Percentiles rank a stretch among this genome's conserved stretches.
Conservation (phyloP, 495 filamentous ascomycete genomes). For the Talaromyces liani region DNA sequence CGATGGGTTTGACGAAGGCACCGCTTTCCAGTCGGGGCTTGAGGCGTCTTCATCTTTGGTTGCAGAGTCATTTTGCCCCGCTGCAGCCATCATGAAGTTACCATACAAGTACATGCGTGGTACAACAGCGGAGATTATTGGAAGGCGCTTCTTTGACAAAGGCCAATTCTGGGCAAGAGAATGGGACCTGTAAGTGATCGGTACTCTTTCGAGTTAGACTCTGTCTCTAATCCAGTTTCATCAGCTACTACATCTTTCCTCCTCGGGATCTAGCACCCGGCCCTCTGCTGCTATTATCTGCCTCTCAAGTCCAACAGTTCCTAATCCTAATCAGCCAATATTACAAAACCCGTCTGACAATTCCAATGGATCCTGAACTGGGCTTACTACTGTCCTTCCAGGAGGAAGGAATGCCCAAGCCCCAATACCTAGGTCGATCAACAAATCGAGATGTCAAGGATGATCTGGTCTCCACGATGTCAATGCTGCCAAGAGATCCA, state of each 20-base stretch:
- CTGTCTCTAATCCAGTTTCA: background rate
- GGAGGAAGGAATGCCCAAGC: conserved; percentile 46
- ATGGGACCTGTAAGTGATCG: conserved; percentile 70
- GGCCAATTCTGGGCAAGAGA: conserved; percentile 48
- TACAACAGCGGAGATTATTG: conserved; percentile 35
- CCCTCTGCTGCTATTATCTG: conserved; percentile 57
- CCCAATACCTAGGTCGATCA: conserved; percentile 56
- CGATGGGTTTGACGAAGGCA: background rate
- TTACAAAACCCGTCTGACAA: conserved; percentile 35
- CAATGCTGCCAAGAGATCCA: conserved; percentile 6
- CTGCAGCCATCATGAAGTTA: conserved; percentile 50
- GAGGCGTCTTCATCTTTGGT: conserved; percentile 7
- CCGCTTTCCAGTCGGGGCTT: background rate
- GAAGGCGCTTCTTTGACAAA: conserved; percentile 48
- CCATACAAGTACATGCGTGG: conserved; percentile 51
- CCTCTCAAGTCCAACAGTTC: conserved; percentile 50
- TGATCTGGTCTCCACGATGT: conserved; percentile 26
- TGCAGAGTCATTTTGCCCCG: conserved; percentile 50
- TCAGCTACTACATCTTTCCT: conserved; percentile 61
- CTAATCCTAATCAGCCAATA: conserved; percentile 51
- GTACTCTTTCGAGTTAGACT: background rate
- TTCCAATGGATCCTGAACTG: conserved; percentile 38
- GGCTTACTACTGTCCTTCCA: conserved; percentile 53
- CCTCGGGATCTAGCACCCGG: conserved; percentile 32
- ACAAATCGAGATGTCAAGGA: conserved; percentile 25